phyloP scores from a whole-genome alignment of 1,139 yeast genomes.

The Yamadazyma dendronema region DNA sequence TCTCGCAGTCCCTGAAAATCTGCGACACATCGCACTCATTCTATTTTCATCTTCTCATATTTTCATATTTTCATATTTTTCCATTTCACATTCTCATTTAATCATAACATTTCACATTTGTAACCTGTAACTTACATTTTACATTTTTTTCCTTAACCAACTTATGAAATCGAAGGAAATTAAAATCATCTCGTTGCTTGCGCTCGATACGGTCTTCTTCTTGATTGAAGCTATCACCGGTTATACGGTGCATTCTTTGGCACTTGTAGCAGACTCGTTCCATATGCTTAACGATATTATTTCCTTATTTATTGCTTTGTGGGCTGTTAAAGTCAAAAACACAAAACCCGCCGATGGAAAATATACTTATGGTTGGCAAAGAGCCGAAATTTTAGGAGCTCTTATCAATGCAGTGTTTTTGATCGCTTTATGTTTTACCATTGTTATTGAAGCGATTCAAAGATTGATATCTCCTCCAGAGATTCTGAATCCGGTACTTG shows the following conservation, averaged over 20 bases:
- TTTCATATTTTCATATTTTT: background rate
- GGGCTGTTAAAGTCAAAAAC: slow-evolving; percentile 94
- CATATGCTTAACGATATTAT: slow-evolving; percentile 96
- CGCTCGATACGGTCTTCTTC: slow-evolving; percentile 80
- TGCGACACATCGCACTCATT: too few species aligned
- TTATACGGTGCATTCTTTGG: slow-evolving; percentile 86
- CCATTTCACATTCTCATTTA: background rate
- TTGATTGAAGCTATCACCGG: slow-evolving; percentile 82
- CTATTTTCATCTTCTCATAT: too few species aligned
- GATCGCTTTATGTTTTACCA: slow-evolving; percentile 88
- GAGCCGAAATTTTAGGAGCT: slow-evolving; percentile 95
- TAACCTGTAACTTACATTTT: too few species aligned
- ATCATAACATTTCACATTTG: too few species aligned
- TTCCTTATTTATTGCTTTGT: slow-evolving; percentile 83
- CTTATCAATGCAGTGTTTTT: slow-evolving; percentile 89
- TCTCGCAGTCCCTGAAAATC: too few species aligned
- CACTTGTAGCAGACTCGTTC: slow-evolving; percentile 92
- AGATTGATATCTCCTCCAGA: slow-evolving; percentile 79
- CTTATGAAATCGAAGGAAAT: slow-evolving; percentile 60
- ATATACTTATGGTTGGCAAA: slow-evolving; percentile 94
- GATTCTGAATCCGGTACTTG: slow-evolving; percentile 75
- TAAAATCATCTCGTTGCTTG: slow-evolving; percentile 70
- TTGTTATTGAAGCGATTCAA: slow-evolving; percentile 89
- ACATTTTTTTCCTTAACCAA: too few species aligned
- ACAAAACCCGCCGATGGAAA: slow-evolving; percentile 79